A percentile compares a stretch with the other conserved stretches of the same genome.
Conservation (phyloP, 345 rosid species). For the Punica granatum region DNA sequence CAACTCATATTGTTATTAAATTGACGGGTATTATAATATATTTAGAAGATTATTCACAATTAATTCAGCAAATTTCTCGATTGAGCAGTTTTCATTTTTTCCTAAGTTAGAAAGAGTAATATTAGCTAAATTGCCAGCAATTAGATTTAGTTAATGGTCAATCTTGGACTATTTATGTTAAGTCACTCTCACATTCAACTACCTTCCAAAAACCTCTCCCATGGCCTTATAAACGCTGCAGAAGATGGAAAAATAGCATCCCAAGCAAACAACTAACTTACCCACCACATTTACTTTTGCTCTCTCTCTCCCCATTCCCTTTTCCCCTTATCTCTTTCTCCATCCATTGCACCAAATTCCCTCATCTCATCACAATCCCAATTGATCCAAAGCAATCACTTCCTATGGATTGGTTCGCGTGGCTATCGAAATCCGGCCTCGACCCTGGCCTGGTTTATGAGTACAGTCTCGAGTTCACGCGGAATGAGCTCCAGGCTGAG, state of each 20-base stretch:
- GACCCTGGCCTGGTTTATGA: slow-evolving; percentile 54
- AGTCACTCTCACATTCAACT: slow-evolving; percentile 36
- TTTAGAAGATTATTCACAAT: too few relatives aligned
- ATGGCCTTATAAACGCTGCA: not conserved
- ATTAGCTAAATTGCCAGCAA: not conserved
- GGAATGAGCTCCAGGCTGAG: slow-evolving; percentile 56
- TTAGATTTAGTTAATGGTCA: not conserved
- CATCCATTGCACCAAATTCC: not conserved
- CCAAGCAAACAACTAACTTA: slow-evolving; percentile 12
- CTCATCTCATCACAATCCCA: not conserved
- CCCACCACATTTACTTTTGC: slow-evolving; percentile 21
- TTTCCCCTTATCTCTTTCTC: slow-evolving; percentile 3
- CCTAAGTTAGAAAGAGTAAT: too few relatives aligned
- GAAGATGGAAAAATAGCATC: not conserved
- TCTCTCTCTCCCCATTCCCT: not conserved
- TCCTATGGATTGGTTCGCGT: slow-evolving; percentile 80
- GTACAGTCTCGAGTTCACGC: slow-evolving; percentile 51
- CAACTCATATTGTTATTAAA: too few relatives aligned
- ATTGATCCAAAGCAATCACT: not conserved
- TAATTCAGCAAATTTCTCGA: too few relatives aligned
- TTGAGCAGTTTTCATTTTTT: too few relatives aligned
- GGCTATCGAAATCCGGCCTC: slow-evolving; percentile 60
- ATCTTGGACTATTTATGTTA: slow-evolving; percentile 10
- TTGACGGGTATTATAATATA: too few relatives aligned
- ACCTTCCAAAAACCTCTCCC: slow-evolving; percentile 18